These are phyloP conservation scores for Pontederia paniculata DNA, from an alignment of 176 grass and related monocot genomes.

Conservation along the genomic window DNA sequence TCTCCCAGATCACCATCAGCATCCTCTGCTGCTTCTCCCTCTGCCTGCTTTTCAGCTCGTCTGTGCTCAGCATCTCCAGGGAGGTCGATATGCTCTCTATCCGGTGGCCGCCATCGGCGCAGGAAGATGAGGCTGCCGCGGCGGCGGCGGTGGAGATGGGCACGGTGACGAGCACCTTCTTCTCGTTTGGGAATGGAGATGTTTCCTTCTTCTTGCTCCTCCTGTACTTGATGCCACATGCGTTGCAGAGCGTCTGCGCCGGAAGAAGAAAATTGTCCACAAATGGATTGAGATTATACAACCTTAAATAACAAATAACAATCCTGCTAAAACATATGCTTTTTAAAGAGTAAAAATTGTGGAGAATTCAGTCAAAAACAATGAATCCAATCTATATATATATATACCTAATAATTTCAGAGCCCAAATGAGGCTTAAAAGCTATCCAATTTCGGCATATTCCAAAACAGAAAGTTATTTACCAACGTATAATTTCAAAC, in stretches of 20 bases:
- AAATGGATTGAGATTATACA: neutral
- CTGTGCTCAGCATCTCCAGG: neutral
- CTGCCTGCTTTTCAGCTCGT: constrained; percentile 6
- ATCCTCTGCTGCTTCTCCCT: constrained; percentile 18
- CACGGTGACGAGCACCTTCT: neutral
- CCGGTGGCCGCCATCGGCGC: too few relatives aligned
- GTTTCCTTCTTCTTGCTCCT: constrained; percentile 13
- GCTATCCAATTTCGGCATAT: too few relatives aligned
- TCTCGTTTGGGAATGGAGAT: neutral
- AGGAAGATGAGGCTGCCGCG: neutral
- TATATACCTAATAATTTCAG: neutral
- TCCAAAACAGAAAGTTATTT: too few relatives aligned
- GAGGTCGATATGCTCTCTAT: neutral
- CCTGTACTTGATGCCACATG: constrained; percentile 43
- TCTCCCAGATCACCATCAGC: constrained; percentile 8
- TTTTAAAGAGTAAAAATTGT: neutral
- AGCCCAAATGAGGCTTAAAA: neutral
- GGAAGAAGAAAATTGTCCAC: neutral
- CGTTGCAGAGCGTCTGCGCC: constrained; percentile 37
- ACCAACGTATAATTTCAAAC: too few relatives aligned
- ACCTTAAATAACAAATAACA: neutral
- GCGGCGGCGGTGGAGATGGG: constrained; percentile 1
- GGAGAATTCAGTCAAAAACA: too few relatives aligned
- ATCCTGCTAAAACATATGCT: neutral
- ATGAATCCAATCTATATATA: neutral